phyloP scores from a whole-genome alignment of 2,329 filamentous ascomycete genomes.

The Colletotrichum coccodes region DNA sequence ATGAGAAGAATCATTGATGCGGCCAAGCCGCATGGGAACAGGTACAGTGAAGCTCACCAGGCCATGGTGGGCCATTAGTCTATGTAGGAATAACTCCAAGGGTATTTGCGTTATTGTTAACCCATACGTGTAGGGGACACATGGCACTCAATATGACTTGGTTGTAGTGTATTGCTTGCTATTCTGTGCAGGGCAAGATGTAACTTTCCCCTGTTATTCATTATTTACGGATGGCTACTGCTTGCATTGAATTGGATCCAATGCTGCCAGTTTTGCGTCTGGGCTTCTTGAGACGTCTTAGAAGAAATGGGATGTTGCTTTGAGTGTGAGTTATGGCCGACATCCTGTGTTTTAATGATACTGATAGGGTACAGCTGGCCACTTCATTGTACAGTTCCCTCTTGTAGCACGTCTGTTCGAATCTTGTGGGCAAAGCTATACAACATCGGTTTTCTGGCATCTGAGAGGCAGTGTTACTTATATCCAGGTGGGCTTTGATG shows the following conservation, averaged over 20 bases:
- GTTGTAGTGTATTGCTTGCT: too few species aligned
- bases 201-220: background rate
- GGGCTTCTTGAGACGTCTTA: background rate
- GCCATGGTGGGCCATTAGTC: slow-evolving; percentile 29
- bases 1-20: slow-evolving; percentile 50
- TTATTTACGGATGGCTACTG: background rate
- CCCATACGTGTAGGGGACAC: too few species aligned
- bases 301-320: background rate
- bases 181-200: background rate
- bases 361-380: background rate
- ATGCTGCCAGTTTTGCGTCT: background rate
- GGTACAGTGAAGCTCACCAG: slow-evolving; percentile 39
- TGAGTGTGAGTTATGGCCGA: background rate
- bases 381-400: background rate
- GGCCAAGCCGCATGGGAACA: slow-evolving; percentile 48
- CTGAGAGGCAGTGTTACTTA: background rate
- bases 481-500: background rate
- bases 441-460: background rate
- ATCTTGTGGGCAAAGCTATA: background rate
- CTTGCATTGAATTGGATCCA: background rate
- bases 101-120: too few species aligned
- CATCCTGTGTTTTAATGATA: background rate
- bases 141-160: too few species aligned
- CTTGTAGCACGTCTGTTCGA: background rate
- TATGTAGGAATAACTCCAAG: too few species aligned